Base-by-base conservation (phyloP, 2,329 filamentous ascomycete genomes). In the Stagonosporopsis tanaceti region DNA sequence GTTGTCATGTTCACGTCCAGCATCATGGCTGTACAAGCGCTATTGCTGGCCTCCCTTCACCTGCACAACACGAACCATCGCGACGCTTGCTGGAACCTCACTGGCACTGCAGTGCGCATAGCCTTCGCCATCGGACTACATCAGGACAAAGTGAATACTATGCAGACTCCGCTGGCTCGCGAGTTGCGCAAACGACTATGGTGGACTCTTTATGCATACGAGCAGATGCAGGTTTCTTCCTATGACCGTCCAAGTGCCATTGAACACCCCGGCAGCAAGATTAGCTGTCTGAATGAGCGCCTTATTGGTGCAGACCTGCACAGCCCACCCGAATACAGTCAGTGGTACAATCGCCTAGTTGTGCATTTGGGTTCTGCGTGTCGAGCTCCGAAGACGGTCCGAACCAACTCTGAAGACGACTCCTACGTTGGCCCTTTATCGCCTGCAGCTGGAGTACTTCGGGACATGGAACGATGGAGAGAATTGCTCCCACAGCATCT, bases 171-270 rank as follows among this genome's bases (percentile, higher is more conserved):
- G 4, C 64, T 78, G 2, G 65, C 70, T 3, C 62, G 74, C 17
- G 82, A 84, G 60, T 66, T 83, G 56, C 79, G 80, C 4, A 82
- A 79, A 60, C 75, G 82, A 0, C 57, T 85, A 12, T 86, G 84
- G 83, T 85, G 82, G 82, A 70, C 72, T 0, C 63, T 86, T 1
- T 85, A 79, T 63, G 70, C 74, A 1, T 66, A 84, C 15, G 84
- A 86, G 47, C 76, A 76, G 55, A 76, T 79, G 70, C 76, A 79
- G 58, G 77, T 78, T 15, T 77, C 77, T 20, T 76, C 78, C 22
- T 77, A 79, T 59, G 77, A 80, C 66, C 76, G 79, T 1, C 79
- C 79, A 0, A 79, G 78, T 56, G 76, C 78, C 15, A 79, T 80
- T 28, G 76, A 78, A 46, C 72, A 78, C 37, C 63, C 73, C 0